phyloP scores from a whole-genome alignment of 495 filamentous ascomycete genomes.

The Penicillium steckii region DNA sequence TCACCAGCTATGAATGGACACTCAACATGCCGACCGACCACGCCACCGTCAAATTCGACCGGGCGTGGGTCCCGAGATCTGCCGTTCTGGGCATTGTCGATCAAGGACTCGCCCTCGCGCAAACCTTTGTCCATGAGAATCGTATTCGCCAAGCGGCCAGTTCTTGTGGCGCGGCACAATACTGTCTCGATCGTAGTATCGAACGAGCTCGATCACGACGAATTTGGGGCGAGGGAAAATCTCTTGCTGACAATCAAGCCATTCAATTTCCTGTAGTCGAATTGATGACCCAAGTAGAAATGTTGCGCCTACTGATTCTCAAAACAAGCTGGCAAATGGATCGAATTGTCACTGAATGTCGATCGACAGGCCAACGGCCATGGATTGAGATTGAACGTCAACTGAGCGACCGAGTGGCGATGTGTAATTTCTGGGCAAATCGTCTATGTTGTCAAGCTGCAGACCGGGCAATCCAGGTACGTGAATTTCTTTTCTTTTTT shows the following conservation, averaged over 20 bases:
- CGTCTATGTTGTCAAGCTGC: slow-evolving; percentile 56
- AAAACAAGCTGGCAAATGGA: slow-evolving; percentile 61
- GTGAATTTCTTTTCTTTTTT: background rate
- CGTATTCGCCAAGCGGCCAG: slow-evolving; percentile 59
- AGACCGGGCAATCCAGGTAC: slow-evolving; percentile 58
- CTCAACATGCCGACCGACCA: slow-evolving; percentile 65
- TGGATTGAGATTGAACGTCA: slow-evolving; percentile 50
- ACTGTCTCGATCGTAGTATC: slow-evolving; percentile 53
- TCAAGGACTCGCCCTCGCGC: slow-evolving; percentile 53
- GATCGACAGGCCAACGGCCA: slow-evolving; percentile 12
- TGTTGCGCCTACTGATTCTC: slow-evolving; percentile 58
- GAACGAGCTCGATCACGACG: slow-evolving; percentile 48
- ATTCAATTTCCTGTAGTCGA: slow-evolving; percentile 63
- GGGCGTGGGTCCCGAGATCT: slow-evolving; percentile 49
- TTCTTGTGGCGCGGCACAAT: slow-evolving; percentile 55
- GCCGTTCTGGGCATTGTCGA: slow-evolving; percentile 47
- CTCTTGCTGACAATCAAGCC: slow-evolving; percentile 55
- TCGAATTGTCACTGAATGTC: slow-evolving; percentile 37
- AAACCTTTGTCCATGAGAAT: slow-evolving; percentile 64
- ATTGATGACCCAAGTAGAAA: slow-evolving; percentile 57
- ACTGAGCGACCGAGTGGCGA: slow-evolving; percentile 55
- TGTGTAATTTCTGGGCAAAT: slow-evolving; percentile 67
- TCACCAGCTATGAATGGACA: slow-evolving; percentile 58
- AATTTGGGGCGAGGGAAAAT: slow-evolving; percentile 51
- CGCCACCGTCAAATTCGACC: slow-evolving; percentile 48